phyloP scores from a whole-genome alignment of 225 moss, liverwort and hornwort species.

The Pseudoscleropodium purum region DNA sequence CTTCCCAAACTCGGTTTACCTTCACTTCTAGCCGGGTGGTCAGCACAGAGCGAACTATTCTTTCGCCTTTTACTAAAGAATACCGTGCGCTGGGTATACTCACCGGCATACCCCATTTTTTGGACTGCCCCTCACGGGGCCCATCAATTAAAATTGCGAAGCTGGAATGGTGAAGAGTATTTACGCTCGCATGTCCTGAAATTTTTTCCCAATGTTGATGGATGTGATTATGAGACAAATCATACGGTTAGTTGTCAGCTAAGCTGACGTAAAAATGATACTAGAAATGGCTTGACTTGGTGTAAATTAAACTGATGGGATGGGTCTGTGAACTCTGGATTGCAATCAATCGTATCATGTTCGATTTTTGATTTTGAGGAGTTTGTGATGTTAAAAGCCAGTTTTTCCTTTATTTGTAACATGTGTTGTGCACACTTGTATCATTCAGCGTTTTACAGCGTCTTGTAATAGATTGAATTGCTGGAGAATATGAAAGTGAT shows the following conservation, averaged over 20 bases:
- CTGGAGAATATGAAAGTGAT: neutral
- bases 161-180: no score
- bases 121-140: neutral
- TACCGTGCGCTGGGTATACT: slow-evolving; percentile 4
- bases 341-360: neutral
- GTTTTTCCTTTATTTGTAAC: no score
- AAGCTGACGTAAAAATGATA: no score
- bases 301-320: no score
- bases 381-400: neutral
- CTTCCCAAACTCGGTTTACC: accelerated
- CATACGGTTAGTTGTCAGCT: no score
- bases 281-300: accelerated
- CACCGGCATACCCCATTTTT: neutral
- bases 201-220: no score
- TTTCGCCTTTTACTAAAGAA: slow-evolving; percentile 49
- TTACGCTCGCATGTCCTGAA: accelerated
- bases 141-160: neutral
- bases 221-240: no score
- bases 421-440: neutral
- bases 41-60: slow-evolving; percentile 26
- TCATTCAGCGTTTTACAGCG: neutral
- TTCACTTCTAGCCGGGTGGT: accelerated
- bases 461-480: neutral
- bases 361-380: no score
- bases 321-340: neutral